Evolutionary conservation across 352 stramenopile species (phyloP).

Genomic region (Globisporangium okanoganense): DNA sequence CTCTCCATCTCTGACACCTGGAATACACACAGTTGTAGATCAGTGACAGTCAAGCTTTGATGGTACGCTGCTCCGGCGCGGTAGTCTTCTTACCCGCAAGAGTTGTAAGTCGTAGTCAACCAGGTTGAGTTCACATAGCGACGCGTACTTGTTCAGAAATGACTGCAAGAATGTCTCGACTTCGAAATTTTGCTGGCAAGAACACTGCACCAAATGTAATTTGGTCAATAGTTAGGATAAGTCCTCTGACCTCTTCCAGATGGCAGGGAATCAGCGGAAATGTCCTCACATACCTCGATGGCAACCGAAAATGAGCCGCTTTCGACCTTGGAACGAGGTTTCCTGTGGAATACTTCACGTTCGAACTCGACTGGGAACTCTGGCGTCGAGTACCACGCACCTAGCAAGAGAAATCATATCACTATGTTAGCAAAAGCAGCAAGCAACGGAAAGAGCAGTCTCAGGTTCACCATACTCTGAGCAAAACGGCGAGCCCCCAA

Average conservation of each 20-base stretch:
- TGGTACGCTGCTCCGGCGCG: neutral
- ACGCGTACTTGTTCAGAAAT: conserved; percentile 42
- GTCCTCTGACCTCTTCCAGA: neutral
- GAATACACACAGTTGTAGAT: neutral
- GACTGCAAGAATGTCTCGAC: conserved; percentile 47
- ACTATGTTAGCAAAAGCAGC: neutral
- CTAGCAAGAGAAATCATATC: conserved; percentile 11
- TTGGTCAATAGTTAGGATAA: neutral
- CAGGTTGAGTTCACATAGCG: conserved; percentile 35
- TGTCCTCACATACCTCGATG: conserved; percentile 17
- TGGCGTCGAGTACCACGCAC: conserved; percentile 36
- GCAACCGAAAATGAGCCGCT: neutral
- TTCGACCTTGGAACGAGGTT: neutral
- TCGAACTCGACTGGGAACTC: conserved; percentile 37
- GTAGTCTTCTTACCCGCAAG: conserved; percentile 29
- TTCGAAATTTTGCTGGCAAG: conserved; percentile 49
- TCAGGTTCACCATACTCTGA: conserved; percentile 18
- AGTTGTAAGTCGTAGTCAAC: conserved; percentile 63
- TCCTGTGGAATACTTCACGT: conserved; percentile 3
- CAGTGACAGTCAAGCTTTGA: neutral
- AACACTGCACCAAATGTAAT: conserved; percentile 22
- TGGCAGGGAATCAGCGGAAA: neutral
- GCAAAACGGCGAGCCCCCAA: conserved; percentile 22
- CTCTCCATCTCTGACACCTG: conserved; percentile 28
- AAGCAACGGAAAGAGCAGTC: neutral